Conservation (phyloP, 2,329 filamentous ascomycete species). For the Emmonsiellopsis sp. region DNA sequence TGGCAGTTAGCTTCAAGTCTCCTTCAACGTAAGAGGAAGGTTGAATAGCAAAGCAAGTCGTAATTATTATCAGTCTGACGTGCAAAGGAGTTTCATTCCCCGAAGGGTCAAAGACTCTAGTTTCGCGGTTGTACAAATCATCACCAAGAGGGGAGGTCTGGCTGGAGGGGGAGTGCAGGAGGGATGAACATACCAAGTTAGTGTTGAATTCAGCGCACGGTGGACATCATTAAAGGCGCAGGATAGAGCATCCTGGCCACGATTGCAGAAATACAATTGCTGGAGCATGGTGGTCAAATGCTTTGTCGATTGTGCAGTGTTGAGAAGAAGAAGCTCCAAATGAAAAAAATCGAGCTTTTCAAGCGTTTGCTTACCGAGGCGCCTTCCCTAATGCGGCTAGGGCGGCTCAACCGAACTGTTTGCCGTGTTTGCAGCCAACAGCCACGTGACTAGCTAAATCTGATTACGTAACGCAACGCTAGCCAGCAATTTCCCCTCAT, state of each 20-base stretch:
- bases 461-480: not conserved
- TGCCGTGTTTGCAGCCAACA: not conserved
- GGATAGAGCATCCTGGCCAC: not conserved
- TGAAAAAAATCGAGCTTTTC: conserved; percentile 21
- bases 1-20: conserved; percentile 4
- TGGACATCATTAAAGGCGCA: not conserved
- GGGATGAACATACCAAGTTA: conserved; percentile 21
- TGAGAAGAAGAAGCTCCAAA: conserved; percentile 13
- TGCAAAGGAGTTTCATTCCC: conserved; percentile 83
- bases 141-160: conserved; percentile 44
- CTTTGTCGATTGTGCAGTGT: conserved; percentile 13
- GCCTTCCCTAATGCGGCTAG: conserved; percentile 10
- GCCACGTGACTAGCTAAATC: not conserved
- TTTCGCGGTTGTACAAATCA: conserved; percentile 77
- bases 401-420: conserved; percentile 7
- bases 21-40: not conserved
- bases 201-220: not conserved
- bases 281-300: conserved; percentile 12
- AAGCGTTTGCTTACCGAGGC: conserved; percentile 21
- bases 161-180: conserved; percentile 9
- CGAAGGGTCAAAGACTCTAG: conserved; percentile 92
- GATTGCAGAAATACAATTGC: not conserved
- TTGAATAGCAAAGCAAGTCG: conserved; percentile 2
- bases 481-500: no score
- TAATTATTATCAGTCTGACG: conserved; percentile 71